These are phyloP conservation scores for Aspergillus latus DNA, from an alignment of 2,329 filamentous ascomycete genomes.

Conservation along the genomic window DNA sequence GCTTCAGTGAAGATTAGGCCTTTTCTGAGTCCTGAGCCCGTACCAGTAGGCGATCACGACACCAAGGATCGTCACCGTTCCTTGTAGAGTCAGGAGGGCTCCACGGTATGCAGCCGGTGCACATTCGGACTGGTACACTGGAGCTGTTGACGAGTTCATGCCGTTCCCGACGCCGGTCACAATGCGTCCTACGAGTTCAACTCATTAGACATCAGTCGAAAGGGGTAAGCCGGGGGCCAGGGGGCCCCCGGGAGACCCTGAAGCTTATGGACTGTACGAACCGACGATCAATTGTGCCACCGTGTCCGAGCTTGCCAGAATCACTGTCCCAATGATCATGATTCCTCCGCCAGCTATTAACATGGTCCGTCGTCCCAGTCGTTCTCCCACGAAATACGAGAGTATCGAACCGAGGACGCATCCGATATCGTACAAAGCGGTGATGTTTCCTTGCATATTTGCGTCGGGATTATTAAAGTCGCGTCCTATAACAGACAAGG, in stretches of 20 bases:
- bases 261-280: neutral
- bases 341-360: constrained; percentile 44
- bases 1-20: neutral
- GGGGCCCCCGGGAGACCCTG: too few relatives aligned
- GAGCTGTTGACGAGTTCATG: constrained; percentile 28
- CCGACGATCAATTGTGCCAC: constrained; percentile 49
- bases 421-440: constrained; percentile 33
- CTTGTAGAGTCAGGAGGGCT: constrained; percentile 27
- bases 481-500: constrained; percentile 10
- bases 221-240: too few relatives aligned
- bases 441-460: constrained; percentile 40
- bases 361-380: constrained; percentile 45
- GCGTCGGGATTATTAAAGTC: constrained; percentile 43
- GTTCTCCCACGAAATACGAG: constrained; percentile 42
- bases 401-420: constrained; percentile 34
- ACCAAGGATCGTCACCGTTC: constrained; percentile 28
- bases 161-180: constrained; percentile 44
- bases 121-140: constrained; percentile 35
- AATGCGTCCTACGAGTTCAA: constrained; percentile 34
- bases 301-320: constrained; percentile 40
- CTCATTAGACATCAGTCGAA: neutral
- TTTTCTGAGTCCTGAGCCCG: too few relatives aligned
- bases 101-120: constrained; percentile 28
- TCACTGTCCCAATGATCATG: constrained; percentile 32
- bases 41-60: constrained; percentile 26